phyloP scores from a whole-genome alignment of 2,329 filamentous ascomycete genomes.

The Chrysosporium keratinophilum region DNA sequence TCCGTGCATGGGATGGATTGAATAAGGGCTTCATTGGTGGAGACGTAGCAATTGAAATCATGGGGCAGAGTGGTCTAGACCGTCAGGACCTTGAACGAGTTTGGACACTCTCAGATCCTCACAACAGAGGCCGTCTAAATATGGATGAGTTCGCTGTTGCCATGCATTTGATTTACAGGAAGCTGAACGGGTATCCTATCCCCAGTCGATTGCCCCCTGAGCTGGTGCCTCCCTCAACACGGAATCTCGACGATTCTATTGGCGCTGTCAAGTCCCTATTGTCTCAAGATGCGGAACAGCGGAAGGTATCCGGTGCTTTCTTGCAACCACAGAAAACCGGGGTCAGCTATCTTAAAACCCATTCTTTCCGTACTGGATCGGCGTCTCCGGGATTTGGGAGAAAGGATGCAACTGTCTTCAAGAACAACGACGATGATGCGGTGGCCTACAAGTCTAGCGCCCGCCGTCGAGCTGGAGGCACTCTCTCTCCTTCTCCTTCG shows the following conservation, averaged over 20 bases:
- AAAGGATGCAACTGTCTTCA: slow-evolving; percentile 93
- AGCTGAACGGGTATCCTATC: slow-evolving; percentile 88
- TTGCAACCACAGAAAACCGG: slow-evolving; percentile 90
- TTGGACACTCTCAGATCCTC: slow-evolving; percentile 88
- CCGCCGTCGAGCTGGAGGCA: slow-evolving; percentile 66
- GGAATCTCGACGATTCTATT: slow-evolving; percentile 86
- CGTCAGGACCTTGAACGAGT: slow-evolving; percentile 82
- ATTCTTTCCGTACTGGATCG: slow-evolving; percentile 67
- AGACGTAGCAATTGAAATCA: slow-evolving; percentile 89
- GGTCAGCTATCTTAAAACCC: slow-evolving; percentile 94
- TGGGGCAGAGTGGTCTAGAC: slow-evolving; percentile 87
- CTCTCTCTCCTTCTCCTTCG: slow-evolving; percentile 65
- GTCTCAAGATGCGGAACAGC: slow-evolving; percentile 75
- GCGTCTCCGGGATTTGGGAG: slow-evolving; percentile 51
- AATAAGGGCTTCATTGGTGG: slow-evolving; percentile 86
- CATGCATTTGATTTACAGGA: slow-evolving; percentile 98
- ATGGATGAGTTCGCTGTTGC: slow-evolving; percentile 96
- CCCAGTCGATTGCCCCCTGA: slow-evolving; percentile 81
- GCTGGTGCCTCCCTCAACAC: slow-evolving; percentile 84
- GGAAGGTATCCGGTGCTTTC: slow-evolving; percentile 81
- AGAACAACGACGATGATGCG: slow-evolving; percentile 78
- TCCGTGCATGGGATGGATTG: slow-evolving; percentile 93
- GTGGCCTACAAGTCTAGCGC: slow-evolving; percentile 90
- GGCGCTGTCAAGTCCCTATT: slow-evolving; percentile 85
- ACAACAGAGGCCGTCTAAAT: slow-evolving; percentile 87